Evolutionary conservation across 768 basidiomycete genomes (phyloP), one percentile per base, ranked within the genome.

Genomic region (Phylloporus rhodoxanthus): DNA sequence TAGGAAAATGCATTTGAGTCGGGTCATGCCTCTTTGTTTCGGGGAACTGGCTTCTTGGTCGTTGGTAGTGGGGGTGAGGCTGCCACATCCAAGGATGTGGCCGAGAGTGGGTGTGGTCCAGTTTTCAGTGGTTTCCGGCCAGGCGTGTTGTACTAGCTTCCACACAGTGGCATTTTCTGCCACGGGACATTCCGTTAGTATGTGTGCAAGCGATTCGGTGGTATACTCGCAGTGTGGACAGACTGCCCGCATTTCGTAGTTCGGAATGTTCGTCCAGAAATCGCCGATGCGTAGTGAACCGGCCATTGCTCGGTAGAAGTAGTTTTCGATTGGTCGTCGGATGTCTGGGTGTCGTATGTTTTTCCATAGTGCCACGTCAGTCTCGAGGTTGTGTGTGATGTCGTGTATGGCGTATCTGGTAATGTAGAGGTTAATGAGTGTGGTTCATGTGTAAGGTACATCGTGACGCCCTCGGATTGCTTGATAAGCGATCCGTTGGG

Each of bases 181-280:
- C 7, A 25, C 7, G 4, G 15, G 6, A 28, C 69, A 70, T 30
- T 67, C 48, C 0, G 42, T 51, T 2, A 69, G 54, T 4, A 69
- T 69, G 40, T 71, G 68, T 8, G 62, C 57, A 51, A 71, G 57
- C 9, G 59, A 32, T 41, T 70, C 70, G 3, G 25, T 25, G 7
- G 25, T 25, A 7, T 25, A 7, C 7, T 25, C 7, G 7, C 25
- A 25, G 25, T 25, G 7, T 25, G 25, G 7, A 7, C 25, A 25
- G 7, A 25, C 25, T 4, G 25, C 25, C 7, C 7, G 7, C 7
- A 25, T 25, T 7, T 25, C 51, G n/a, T 10, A 54, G 14, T 33
- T 53, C 7, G 45, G 48, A 14, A 64, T 62, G 3, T 54, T 50
- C 2, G 21, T 6, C 69, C 67, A 70, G 53, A 57, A 68, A 1